Evolutionary conservation across 306 rosid species (phyloP).

Genomic region (Herpetospermum pedunculosum): DNA sequence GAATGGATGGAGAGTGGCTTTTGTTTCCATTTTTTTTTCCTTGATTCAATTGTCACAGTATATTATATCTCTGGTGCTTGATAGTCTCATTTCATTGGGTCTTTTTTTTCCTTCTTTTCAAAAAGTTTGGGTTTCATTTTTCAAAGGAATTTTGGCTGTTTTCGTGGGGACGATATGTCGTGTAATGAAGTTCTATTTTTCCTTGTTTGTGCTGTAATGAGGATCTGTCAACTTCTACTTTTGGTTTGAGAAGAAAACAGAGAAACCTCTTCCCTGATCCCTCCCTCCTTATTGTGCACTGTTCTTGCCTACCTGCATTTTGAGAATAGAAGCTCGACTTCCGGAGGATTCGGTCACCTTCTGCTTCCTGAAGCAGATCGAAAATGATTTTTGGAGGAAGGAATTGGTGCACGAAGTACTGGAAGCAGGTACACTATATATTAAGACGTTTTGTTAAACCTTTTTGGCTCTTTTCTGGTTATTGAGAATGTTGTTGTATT

Average conservation of each 20-base stretch:
- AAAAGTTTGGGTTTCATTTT: not conserved
- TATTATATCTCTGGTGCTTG: constrained; percentile 18
- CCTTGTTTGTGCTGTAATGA: not conserved
- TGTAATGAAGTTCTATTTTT: constrained; percentile 2
- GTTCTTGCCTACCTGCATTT: not conserved
- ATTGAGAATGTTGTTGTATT: not conserved
- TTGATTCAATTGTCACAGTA: constrained; percentile 29
- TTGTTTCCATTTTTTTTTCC: constrained; percentile 23
- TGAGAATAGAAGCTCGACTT: not conserved
- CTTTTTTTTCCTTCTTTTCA: constrained; percentile 10
- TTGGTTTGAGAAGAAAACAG: constrained; percentile 1
- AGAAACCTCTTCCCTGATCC: not conserved
- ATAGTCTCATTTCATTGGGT: constrained; percentile 15
- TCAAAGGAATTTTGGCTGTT: constrained; percentile 10
- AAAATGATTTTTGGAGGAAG: not conserved
- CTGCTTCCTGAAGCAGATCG: not conserved
- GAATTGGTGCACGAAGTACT: not conserved
- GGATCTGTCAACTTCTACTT: not conserved
- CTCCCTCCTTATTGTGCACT: not conserved
- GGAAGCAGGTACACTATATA: not conserved
- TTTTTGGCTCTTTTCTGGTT: not conserved
- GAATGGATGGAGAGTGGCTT: constrained; percentile 28
- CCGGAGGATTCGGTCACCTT: not conserved
- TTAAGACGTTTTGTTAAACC: not conserved
- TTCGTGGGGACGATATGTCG: constrained; percentile 21